These are phyloP conservation scores for Bidens hawaiensis DNA, from an alignment of 140 eudicot genomes.

Conservation along the genomic window DNA sequence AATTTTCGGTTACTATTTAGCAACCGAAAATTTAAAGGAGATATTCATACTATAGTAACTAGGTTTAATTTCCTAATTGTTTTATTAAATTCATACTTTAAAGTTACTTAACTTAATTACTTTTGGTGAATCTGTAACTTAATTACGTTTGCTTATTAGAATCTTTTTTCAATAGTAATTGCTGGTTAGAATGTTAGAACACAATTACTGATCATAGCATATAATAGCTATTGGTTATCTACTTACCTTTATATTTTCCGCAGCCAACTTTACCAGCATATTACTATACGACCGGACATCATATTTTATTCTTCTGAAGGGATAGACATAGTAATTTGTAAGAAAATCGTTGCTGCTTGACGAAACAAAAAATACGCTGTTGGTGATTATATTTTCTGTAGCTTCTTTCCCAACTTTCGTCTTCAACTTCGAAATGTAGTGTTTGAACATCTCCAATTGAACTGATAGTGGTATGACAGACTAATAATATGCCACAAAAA, in stretches of 20 bases:
- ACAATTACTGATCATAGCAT: neutral
- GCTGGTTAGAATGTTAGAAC: neutral
- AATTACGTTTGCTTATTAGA: too few species aligned
- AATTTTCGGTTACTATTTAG: neutral
- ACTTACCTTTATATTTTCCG: slow-evolving; percentile 38
- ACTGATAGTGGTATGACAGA: slow-evolving; percentile 35
- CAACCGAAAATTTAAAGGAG: neutral
- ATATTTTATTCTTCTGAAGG: slow-evolving; percentile 28
- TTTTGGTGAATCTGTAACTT: too few species aligned
- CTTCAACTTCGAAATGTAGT: slow-evolving; percentile 52
- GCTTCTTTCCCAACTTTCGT: slow-evolving; percentile 40
- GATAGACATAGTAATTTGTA: slow-evolving; percentile 39
- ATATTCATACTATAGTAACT: too few species aligned
- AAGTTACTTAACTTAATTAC: too few species aligned
- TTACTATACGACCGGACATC: slow-evolving; percentile 41
- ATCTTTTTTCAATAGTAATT: too few species aligned
- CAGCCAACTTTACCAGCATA: slow-evolving; percentile 36
- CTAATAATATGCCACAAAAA: slow-evolving; percentile 20
- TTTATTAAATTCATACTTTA: too few species aligned
- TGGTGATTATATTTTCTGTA: slow-evolving; percentile 27
- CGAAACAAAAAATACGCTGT: slow-evolving; percentile 37
- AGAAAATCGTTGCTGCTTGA: slow-evolving; percentile 68
- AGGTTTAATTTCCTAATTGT: too few species aligned
- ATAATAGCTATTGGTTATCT: neutral
- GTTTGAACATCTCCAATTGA: slow-evolving; percentile 50